Conservation (phyloP, 2,329 filamentous ascomycete species). For the Eutypella sp. region DNA sequence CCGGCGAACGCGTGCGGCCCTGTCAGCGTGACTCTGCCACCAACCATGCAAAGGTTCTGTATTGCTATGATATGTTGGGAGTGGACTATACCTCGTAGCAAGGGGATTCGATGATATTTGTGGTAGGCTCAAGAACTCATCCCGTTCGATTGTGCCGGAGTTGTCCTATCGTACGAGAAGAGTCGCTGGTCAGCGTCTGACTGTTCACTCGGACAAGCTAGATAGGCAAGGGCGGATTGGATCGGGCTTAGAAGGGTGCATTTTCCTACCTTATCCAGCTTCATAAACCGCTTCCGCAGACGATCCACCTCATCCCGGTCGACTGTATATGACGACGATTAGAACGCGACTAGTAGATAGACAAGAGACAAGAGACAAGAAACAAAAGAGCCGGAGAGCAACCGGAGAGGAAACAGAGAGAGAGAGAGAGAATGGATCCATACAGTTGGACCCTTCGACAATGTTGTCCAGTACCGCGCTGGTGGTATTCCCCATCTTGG, state of each 20-base stretch:
- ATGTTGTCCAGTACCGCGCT: conserved; percentile 87
- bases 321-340: conserved; percentile 50
- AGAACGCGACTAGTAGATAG: conserved; percentile 7
- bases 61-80: neutral
- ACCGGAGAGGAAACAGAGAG: too few relatives aligned
- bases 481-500: conserved; percentile 62
- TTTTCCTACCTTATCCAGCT: conserved; percentile 80
- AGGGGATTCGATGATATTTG: conserved; percentile 98
- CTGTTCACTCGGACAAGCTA: too few relatives aligned
- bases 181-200: conserved; percentile 6
- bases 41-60: too few relatives aligned
- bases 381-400: too few relatives aligned
- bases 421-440: too few relatives aligned
- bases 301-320: conserved; percentile 96
- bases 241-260: conserved; percentile 1
- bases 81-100: conserved; percentile 68
- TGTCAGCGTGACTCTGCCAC: too few relatives aligned
- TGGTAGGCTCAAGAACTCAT: conserved; percentile 94
- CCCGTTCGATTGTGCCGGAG: conserved; percentile 95
- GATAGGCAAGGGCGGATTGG: neutral
- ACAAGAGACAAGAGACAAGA: neutral
- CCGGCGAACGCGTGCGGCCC: too few relatives aligned
- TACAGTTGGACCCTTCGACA: conserved; percentile 95
- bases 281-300: conserved; percentile 97
- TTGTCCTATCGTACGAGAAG: conserved; percentile 65